Evolutionary conservation across 1,139 yeast genomes (phyloP).

Genomic region (Taphrina communis): DNA sequence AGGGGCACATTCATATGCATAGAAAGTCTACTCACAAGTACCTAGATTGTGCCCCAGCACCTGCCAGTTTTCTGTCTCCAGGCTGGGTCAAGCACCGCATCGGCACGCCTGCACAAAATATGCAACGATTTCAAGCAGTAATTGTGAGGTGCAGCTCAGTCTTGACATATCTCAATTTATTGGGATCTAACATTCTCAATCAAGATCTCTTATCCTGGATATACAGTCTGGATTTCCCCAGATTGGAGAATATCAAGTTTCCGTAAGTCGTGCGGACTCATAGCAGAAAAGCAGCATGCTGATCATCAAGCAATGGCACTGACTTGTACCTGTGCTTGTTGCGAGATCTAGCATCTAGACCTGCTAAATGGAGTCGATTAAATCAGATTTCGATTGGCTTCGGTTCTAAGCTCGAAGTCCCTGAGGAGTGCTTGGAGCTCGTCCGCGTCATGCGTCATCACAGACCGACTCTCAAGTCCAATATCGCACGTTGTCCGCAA

Average conservation of each 20-base stretch:
- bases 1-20: neutral
- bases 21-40: no score
- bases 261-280: slow-evolving; percentile 18
- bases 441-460: slow-evolving; percentile 12
- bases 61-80: slow-evolving; percentile 29
- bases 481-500: slow-evolving; percentile 30
- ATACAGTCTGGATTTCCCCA: slow-evolving; percentile 24
- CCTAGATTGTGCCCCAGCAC: slow-evolving; percentile 35
- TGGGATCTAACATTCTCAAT: slow-evolving; percentile 34
- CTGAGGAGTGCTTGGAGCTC: slow-evolving; percentile 37
- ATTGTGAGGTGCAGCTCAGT: slow-evolving; percentile 27
- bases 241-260: slow-evolving; percentile 31
- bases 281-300: neutral
- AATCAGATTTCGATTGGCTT: slow-evolving; percentile 31
- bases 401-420: slow-evolving; percentile 38
- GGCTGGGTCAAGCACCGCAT: slow-evolving; percentile 32
- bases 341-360: slow-evolving; percentile 25
- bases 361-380: slow-evolving; percentile 26
- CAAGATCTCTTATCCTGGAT: slow-evolving; percentile 36
- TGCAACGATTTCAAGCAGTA: slow-evolving; percentile 14
- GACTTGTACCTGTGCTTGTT: slow-evolving; percentile 22
- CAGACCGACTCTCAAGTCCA: slow-evolving; percentile 25
- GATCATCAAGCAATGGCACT: slow-evolving; percentile 6
- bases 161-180: slow-evolving; percentile 29
- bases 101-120: slow-evolving; percentile 12